These are phyloP conservation scores for Paecilomyces dactylethromorphus DNA, from an alignment of 2,329 filamentous ascomycete species.

Conservation along the genomic window DNA sequence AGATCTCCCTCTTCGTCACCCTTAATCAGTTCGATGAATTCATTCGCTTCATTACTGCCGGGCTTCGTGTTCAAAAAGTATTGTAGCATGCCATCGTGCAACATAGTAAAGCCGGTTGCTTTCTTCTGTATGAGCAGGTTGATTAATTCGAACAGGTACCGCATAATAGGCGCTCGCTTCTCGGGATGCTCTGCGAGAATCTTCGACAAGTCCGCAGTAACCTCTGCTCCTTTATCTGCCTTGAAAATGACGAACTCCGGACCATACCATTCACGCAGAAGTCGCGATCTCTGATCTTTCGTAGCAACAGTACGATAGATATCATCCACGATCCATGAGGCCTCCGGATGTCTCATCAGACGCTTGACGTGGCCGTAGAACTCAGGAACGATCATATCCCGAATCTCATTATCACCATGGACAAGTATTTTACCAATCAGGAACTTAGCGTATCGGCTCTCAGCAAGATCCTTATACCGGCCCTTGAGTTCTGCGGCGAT, in stretches of 20 bases:
- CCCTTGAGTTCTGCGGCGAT: slow-evolving; percentile 84
- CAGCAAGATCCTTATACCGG: slow-evolving; percentile 74
- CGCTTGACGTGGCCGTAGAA: slow-evolving; percentile 92
- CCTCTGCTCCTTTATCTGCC: slow-evolving; percentile 43
- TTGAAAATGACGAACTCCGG: slow-evolving; percentile 83
- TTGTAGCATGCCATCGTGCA: slow-evolving; percentile 97
- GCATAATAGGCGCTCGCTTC: slow-evolving; percentile 83
- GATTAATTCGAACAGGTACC: slow-evolving; percentile 76
- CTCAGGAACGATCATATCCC: slow-evolving; percentile 83
- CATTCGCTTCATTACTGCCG: slow-evolving; percentile 73
- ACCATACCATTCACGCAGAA: slow-evolving; percentile 94
- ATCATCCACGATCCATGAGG: slow-evolving; percentile 95
- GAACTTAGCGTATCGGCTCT: slow-evolving; percentile 97
- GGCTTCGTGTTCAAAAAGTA: slow-evolving; percentile 78
- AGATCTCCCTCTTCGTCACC: slow-evolving; percentile 86
- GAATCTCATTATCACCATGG: slow-evolving; percentile 80
- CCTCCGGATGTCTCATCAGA: slow-evolving; percentile 92
- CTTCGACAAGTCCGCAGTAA: slow-evolving; percentile 60
- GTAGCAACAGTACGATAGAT: slow-evolving; percentile 87
- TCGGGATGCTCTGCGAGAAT: slow-evolving; percentile 74
- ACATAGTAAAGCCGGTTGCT: slow-evolving; percentile 91
- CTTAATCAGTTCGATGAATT: slow-evolving; percentile 86
- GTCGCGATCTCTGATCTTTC: slow-evolving; percentile 72
- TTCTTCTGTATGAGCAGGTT: slow-evolving; percentile 94
- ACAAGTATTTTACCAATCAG: slow-evolving; percentile 91